Evolutionary conservation across 345 rosid species (phyloP), one percentile per base, ranked within the genome.

Genomic region (Iberis pinnata): DNA sequence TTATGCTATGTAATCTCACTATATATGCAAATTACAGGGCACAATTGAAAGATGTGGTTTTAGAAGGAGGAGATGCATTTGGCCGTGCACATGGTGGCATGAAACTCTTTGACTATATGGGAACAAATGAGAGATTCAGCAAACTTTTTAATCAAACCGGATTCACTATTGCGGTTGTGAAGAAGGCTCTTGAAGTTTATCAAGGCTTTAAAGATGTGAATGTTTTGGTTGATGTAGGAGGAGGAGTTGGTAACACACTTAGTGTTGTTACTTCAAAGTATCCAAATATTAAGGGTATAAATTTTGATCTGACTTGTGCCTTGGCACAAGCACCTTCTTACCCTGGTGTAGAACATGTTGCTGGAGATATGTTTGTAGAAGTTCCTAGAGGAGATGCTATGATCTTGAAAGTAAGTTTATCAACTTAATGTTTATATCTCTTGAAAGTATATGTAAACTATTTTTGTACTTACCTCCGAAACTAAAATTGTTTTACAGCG

Each of bases 301-400:
- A 82, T 55, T 79, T 67, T 52, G 81, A 79, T 46, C 43, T 77
- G 12, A 16, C 69, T 18, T 41, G 75, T 61, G 69, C 59, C 31
- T 18, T 64, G 13, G 47, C 38, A 18, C 17, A 63, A 49, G 69
- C 65, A 18, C 68, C 80, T 9, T 73, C 76, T 72, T 68, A 27
- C 15, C 59, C 4, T 9, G 40, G 19, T 12, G 82, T 83, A 43
- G 70, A 87, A 70, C 89, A 81, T 43, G 79, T 83, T 18, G 84
- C 84, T 9, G 94, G 96, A 6, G 88, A 88, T 68, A 88, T 88
- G 96, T 84, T 84, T 26, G 76, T 56, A 0, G 79, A 82, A 22
- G 70, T 80, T 27, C 96, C 94, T 1, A 67, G 56, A 44, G 94
- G 74, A 29, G 94, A 88, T 46, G 84, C 89, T 54, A 78, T 84